Evolutionary conservation across 2,329 filamentous ascomycete genomes (phyloP).

Genomic region (Ploettnerulaceae sp.): DNA sequence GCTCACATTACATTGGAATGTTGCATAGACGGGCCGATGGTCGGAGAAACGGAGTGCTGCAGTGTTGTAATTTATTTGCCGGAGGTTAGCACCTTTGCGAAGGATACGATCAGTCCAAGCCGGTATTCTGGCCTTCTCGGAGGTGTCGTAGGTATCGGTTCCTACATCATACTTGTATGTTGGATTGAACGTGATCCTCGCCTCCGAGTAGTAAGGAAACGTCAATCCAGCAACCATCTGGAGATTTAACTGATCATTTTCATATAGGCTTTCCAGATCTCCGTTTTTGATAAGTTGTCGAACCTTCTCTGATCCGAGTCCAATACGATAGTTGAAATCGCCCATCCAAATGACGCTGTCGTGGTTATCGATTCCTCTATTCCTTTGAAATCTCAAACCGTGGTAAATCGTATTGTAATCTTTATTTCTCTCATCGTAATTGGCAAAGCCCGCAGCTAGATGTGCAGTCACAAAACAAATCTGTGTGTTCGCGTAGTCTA

Average conservation of each 20-base stretch:
- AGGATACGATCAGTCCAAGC: conserved; percentile 96
- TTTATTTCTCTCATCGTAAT: conserved; percentile 92
- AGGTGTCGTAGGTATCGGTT: conserved; percentile 85
- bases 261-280: conserved; percentile 75
- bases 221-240: conserved; percentile 92
- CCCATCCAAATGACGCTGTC: conserved; percentile 88
- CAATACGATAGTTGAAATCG: conserved; percentile 98
- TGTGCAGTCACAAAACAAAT: conserved; percentile 96
- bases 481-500: conserved; percentile 89
- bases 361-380: conserved; percentile 87
- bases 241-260: conserved; percentile 91
- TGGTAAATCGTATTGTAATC: conserved; percentile 70
- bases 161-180: conserved; percentile 96
- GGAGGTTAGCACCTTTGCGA: conserved; percentile 76
- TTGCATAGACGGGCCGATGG: conserved; percentile 89
- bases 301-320: conserved; percentile 72
- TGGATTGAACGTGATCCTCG: conserved; percentile 79
- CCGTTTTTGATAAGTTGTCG: conserved; percentile 66
- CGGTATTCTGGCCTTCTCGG: conserved; percentile 90
- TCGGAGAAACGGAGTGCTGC: conserved; percentile 87
- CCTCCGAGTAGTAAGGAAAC: conserved; percentile 90
- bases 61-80: conserved; percentile 76
- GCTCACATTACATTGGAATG: conserved; percentile 78
- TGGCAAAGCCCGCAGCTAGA: conserved; percentile 90
- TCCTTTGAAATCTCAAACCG: conserved; percentile 85